These are phyloP conservation scores for Fusarium hainanense DNA, from an alignment of 2,329 filamentous ascomycete species.

Conservation along the genomic window DNA sequence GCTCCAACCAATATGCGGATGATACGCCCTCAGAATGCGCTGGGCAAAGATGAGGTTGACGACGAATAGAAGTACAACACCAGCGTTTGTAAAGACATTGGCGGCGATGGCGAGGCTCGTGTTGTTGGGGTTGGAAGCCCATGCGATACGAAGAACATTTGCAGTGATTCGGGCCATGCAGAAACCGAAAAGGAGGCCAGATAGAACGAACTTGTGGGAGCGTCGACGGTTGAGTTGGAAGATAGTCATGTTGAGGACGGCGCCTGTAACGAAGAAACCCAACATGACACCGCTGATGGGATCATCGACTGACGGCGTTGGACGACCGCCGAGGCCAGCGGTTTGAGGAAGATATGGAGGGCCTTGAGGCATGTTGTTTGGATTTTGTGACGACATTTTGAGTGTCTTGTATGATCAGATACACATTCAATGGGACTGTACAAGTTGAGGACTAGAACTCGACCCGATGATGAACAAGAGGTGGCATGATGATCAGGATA, in stretches of 20 bases:
- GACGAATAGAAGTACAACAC: conserved; percentile 79
- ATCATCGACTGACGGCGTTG: conserved; percentile 68
- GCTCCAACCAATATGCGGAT: conserved; percentile 78
- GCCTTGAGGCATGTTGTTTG: conserved; percentile 40
- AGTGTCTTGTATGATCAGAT: background rate
- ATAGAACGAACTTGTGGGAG: conserved; percentile 70
- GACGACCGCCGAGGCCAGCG: conserved; percentile 67
- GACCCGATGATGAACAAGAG: background rate
- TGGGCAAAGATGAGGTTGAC: conserved; percentile 83
- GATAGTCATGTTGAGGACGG: conserved; percentile 67
- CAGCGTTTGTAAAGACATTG: conserved; percentile 76
- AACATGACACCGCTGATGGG: conserved; percentile 74
- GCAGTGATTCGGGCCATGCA: conserved; percentile 65
- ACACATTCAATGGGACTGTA: background rate
- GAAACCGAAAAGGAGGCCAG: conserved; percentile 67
- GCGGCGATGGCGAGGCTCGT: conserved; percentile 66
- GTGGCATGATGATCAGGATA: background rate
- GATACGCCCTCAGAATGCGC: conserved; percentile 77
- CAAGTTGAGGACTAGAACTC: background rate
- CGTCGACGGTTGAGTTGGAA: conserved; percentile 61
- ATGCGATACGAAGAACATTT: conserved; percentile 64
- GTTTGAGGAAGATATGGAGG: conserved; percentile 54
- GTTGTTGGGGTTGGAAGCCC: conserved; percentile 58
- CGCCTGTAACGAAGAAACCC: conserved; percentile 64
- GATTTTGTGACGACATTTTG: conserved; percentile 33